These are phyloP conservation scores for Trichoderma sp. DNA, from an alignment of 2,329 filamentous ascomycete genomes.

Conservation along the genomic window DNA sequence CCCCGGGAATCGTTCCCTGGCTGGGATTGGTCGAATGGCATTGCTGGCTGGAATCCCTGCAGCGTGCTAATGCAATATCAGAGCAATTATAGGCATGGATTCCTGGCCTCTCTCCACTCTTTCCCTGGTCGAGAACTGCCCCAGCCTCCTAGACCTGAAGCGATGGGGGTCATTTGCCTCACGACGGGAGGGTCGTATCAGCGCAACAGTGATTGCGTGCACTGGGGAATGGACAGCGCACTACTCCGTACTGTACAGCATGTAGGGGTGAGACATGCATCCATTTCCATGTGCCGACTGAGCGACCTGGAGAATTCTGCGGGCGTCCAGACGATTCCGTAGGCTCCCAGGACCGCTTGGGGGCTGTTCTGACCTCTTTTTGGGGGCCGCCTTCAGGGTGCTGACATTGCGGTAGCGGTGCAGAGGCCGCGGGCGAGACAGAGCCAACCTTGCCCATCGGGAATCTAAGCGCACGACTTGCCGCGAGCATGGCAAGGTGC, in stretches of 20 bases:
- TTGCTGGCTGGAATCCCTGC: neutral
- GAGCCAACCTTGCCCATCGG: neutral
- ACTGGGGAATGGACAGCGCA: neutral
- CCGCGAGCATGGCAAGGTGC: neutral
- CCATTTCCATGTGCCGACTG: neutral
- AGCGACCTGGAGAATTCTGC: neutral
- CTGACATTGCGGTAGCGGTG: neutral
- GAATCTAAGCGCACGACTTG: neutral
- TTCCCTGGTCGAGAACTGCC: neutral
- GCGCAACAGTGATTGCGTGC: neutral
- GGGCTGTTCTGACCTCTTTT: neutral
- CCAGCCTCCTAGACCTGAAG: neutral
- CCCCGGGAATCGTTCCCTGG: neutral
- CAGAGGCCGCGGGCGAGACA: neutral
- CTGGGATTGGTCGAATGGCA: neutral
- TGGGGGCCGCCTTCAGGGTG: neutral
- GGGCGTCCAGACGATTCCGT: neutral
- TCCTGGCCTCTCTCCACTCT: neutral
- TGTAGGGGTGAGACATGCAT: neutral
- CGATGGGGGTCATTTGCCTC: neutral
- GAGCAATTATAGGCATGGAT: slow-evolving; percentile 15
- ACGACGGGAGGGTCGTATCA: neutral
- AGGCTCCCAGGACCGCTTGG: neutral
- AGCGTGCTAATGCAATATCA: slow-evolving; percentile 12
- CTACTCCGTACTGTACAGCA: too few relatives aligned